Evolutionary conservation across 805 yeast species (phyloP).

Genomic region (Limtongia smithiae): DNA sequence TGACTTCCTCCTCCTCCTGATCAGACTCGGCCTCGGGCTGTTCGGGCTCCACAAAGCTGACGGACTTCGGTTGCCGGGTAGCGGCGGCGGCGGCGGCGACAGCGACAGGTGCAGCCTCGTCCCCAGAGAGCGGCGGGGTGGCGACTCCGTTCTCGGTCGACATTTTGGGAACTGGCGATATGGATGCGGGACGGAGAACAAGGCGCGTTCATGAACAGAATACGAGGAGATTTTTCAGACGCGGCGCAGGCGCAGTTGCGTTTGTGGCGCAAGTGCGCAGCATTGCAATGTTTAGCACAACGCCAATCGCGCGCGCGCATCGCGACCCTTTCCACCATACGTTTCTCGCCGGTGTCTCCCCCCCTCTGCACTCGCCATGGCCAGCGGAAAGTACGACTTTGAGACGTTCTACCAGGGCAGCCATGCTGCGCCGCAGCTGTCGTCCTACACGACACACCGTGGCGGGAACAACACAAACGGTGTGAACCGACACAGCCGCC

Average conservation of each 20-base stretch:
- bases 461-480: constrained; percentile 3
- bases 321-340: background rate
- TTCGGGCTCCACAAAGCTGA: constrained; percentile 68
- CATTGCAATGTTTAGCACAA: constrained; percentile 1
- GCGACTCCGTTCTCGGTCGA: constrained; percentile 24
- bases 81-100: constrained; percentile 3
- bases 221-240: background rate
- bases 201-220: no score
- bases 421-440: constrained; percentile 3
- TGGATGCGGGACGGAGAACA: no score
- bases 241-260: background rate
- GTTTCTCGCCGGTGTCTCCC: background rate
- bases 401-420: constrained; percentile 7
- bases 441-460: constrained; percentile 6
- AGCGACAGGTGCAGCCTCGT: constrained; percentile 14
- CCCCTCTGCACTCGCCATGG: background rate
- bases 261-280: background rate
- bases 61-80: constrained; percentile 55
- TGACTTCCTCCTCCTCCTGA: constrained; percentile 81
- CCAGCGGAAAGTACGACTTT: background rate
- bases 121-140: constrained; percentile 25
- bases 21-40: constrained; percentile 56
- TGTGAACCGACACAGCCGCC: background rate
- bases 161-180: no score
- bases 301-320: constrained; percentile 10